Base-by-base conservation (phyloP, 257 asterid species). In the Galeopsis tetrahit region DNA sequence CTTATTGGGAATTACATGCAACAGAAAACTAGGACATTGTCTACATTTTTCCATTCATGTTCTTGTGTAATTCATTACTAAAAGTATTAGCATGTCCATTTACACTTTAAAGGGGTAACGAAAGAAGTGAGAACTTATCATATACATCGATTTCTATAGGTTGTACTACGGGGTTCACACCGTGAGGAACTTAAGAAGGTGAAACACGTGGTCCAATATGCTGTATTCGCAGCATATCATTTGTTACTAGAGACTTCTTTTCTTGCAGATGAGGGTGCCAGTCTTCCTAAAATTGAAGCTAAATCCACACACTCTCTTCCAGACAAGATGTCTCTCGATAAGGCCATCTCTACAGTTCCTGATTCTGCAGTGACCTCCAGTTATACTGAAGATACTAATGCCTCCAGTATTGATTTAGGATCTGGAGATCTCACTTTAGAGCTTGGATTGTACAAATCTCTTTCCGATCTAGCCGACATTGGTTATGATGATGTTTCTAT, bases 211-310 rank as follows among this genome's bases (percentile, higher is more conserved):
- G 81, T 89, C 69, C 90, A 82, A 46, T 92, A 87, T 73, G 96
- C 98, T 51, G 90, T 95, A 28, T 95, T 95, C 77, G 99, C 97
- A 42, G 99, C 99, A 53, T 86, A 95, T 78, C 98, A 95, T 85
- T 79, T 95, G 78, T 88, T 89, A 43, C 85, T 90, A 42, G 96
- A 95, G 80, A 90, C 97, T 63, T 95, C 98, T 1, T 95, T 90
- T 80, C 95, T 95, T 70, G 90, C 91, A 52, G 98, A 95, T 48
- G 99, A 95, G 87, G 99, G 99, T 43, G 96, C 99, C 56, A 82
- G 82, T 63, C 89, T 95, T 69, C 98, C 98, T 43, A 81, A 83
- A 77, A 31, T 53, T 60, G 75, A 80, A 48, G 43, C 70, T 34
- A 77, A 77, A 44, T 69, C 88, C 10, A 66, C 87, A 57, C 32